Evolutionary conservation across 2,329 filamentous ascomycete genomes (phyloP).

Genomic region (Teratosphaeria destructans): DNA sequence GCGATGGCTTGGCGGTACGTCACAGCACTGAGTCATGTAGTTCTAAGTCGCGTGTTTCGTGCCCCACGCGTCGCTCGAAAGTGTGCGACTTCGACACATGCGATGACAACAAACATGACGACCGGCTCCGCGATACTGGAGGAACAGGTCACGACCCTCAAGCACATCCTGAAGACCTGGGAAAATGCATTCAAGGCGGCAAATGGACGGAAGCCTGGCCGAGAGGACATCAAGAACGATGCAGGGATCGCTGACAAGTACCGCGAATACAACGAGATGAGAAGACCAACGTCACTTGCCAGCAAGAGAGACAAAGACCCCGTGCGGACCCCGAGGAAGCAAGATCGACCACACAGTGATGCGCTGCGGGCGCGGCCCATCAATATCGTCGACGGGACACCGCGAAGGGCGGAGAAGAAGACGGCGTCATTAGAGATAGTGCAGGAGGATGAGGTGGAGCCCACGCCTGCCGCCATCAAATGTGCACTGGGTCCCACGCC

Average conservation of each 20-base stretch:
- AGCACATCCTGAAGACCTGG: constrained; percentile 57
- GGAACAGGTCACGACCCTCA: not conserved
- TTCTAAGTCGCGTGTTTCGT: not conserved
- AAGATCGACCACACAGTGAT: not conserved
- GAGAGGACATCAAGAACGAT: constrained; percentile 68
- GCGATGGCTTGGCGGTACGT: not conserved
- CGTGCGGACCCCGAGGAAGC: not conserved
- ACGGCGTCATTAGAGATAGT: not conserved
- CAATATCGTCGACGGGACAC: constrained; percentile 2
- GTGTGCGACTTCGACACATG: not conserved
- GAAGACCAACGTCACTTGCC: constrained; percentile 39
- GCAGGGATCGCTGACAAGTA: constrained; percentile 63
- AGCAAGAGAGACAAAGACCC: not conserved
- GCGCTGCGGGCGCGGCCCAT: constrained; percentile 7
- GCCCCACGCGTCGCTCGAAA: not conserved
- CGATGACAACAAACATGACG: not conserved
- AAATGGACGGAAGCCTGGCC: constrained; percentile 55
- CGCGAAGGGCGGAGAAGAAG: not conserved
- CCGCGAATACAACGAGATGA: constrained; percentile 59
- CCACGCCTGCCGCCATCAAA: constrained; percentile 22
- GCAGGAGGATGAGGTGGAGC: constrained; percentile 19
- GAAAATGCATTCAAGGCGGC: constrained; percentile 55
- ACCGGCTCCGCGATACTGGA: not conserved
- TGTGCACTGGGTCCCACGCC: constrained; percentile 59
- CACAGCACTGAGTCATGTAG: not conserved